Evolutionary conservation across 345 rosid genomes (phyloP).

Genomic region (Orychophragmus violaceus): DNA sequence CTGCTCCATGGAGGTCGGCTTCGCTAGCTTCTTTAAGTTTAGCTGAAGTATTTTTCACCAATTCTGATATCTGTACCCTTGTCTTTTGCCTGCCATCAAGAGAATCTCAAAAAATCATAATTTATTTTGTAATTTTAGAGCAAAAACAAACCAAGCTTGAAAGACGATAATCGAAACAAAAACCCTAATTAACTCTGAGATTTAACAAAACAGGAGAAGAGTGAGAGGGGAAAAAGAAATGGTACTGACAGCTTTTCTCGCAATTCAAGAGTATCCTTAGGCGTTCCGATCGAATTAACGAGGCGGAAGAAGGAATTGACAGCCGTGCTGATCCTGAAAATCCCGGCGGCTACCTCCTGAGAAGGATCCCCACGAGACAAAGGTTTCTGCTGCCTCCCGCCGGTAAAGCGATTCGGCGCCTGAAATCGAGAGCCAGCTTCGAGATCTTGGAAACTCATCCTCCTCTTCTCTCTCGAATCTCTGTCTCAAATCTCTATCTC

Average conservation of each 20-base stretch:
- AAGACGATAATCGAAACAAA: neutral
- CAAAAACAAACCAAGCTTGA: no score
- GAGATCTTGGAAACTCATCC: conserved; percentile 66
- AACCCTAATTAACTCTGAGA: neutral
- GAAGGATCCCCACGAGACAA: conserved; percentile 38
- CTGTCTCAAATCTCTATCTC: neutral
- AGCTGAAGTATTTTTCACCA: conserved; percentile 64
- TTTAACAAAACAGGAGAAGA: neutral
- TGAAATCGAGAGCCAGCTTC: conserved; percentile 37
- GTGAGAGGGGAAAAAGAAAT: neutral
- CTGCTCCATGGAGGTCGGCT: conserved; percentile 42
- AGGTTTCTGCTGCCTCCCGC: conserved; percentile 20
- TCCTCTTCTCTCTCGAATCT: neutral
- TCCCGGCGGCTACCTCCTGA: conserved; percentile 64
- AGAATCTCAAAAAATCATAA: neutral
- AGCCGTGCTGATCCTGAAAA: conserved; percentile 68
- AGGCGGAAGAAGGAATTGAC: conserved; percentile 61
- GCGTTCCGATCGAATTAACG: conserved; percentile 66
- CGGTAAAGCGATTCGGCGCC: conserved; percentile 11
- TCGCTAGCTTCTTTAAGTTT: conserved; percentile 69
- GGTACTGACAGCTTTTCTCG: conserved; percentile 57
- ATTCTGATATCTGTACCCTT: conserved; percentile 51
- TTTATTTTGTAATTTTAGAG: no score
- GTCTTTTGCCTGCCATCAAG: conserved; percentile 48
- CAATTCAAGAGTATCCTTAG: conserved; percentile 60